These are phyloP conservation scores for Pezicula neosporulosa DNA, from an alignment of 2,329 filamentous ascomycete species.

Conservation along the genomic window DNA sequence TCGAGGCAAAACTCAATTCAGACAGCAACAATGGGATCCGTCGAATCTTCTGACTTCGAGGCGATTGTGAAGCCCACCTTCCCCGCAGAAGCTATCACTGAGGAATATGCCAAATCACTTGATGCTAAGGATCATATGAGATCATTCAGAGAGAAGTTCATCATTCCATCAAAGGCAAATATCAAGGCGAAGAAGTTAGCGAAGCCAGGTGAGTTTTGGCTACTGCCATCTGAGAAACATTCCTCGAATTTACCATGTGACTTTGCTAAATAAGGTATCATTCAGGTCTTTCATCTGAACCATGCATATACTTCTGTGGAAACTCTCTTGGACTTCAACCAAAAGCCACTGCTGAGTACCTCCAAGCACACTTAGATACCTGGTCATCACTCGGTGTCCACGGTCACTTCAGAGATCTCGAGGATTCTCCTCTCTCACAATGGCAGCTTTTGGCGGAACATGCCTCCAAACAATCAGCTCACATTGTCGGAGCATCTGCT, in stretches of 20 bases:
- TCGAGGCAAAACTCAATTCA: background rate
- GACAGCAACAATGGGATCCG: constrained; percentile 21
- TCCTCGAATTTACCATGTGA: constrained; percentile 6
- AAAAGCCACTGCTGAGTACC: constrained; percentile 57
- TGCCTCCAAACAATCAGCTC: constrained; percentile 65
- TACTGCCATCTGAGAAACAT: background rate
- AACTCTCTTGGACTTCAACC: constrained; percentile 89
- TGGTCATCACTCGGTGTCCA: constrained; percentile 84
- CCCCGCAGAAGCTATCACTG: constrained; percentile 41
- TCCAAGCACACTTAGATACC: constrained; percentile 72
- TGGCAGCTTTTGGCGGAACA: constrained; percentile 80
- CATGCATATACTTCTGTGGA: constrained; percentile 78
- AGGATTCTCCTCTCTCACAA: constrained; percentile 62
- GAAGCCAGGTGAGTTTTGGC: constrained; percentile 25
- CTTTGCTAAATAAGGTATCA: no score
- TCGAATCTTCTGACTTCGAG: constrained; percentile 11
- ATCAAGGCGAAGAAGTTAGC: constrained; percentile 59
- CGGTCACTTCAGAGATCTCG: constrained; percentile 72
- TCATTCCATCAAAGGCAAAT: constrained; percentile 72
- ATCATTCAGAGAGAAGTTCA: constrained; percentile 66
- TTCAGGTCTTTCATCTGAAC: constrained; percentile 29
- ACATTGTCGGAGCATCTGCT: constrained; percentile 69
- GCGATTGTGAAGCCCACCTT: constrained; percentile 35
- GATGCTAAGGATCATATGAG: constrained; percentile 60
- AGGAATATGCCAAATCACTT: constrained; percentile 47